Evolutionary conservation across 192 early-diverging fungal species (phyloP), one percentile per base, ranked within the genome.

Genomic region (Coemansia sp.): DNA sequence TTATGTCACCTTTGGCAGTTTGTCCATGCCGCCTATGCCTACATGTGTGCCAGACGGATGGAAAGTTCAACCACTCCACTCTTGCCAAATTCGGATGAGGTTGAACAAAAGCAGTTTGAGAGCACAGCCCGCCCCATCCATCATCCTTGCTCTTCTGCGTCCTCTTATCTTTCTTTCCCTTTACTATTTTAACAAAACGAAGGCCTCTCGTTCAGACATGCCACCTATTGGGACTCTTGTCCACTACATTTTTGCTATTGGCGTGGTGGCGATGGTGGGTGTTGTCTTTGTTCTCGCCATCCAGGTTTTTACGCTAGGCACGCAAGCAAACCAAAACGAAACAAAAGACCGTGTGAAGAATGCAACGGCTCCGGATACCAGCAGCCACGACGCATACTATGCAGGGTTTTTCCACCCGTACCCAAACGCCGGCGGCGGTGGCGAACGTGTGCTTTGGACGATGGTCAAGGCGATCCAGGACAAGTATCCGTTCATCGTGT

Each of bases 381-480:
- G 58, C 55, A 68, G 66, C 13, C 76, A 85, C 35, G 61, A 33
- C 2, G 81, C 80, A 31, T 78, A 81, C 57, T 65, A 88, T 58
- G 77, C 86, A 26, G 92, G 90, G 20, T 94, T 98, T 74, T 98
- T 98, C 84, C 96, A 98, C 83, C 96, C 94, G 1, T 95, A 90
- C 52, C 93, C 94, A 84, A 90, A 93, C 77, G 88, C 86, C 12
- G 93, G 94, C 48, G 97, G 96, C 33, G 97, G 97, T 20, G 97
- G 97, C 6, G 97, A 99, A 76, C 84, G 95, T 16, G 98, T 99
- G 0, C 84, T 99, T 7, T 99, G 98, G 98, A 89, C 86, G 0
- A 87, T 91, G 28, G 86, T 99, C 57, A 75, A 89, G 21, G 89
- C 89, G 33, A 85, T 98, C 51, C 92, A 95, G 67, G 64, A 84